Base-by-base conservation (phyloP, 1,284 basidiomycete genomes). In the Boletus holoroseus region DNA sequence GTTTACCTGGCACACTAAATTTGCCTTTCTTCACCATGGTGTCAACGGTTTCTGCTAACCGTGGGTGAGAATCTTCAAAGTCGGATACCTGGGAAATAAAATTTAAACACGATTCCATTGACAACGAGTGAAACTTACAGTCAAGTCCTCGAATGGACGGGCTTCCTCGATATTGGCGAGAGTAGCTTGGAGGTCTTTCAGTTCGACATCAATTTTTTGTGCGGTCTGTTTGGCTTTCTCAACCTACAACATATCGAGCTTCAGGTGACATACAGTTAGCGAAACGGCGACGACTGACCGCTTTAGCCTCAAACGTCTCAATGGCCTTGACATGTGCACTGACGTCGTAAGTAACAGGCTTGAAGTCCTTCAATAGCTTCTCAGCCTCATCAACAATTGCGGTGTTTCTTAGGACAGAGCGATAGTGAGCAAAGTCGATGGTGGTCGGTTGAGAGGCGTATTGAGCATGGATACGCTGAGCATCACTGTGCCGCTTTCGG, bases 11-110 rank as follows among this genome's bases (percentile, higher is more conserved):
- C 52, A 96, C 92, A 67, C 88, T 90, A 89, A 93, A 99, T 78
- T 98, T 98, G 73, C 96, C 96, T 79, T 99, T 96, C 82, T 91
- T 88, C 65, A 98, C 73, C 94, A 98, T 98, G 63, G 84, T 94
- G 77, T 98, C 93, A 61, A 97, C 91, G 43, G 91, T 85, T 73
- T 96, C 85, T 47, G 79, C 75, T 69, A 99, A 88, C 72, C 94
- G 91, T 43, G 96, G 96, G 71, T 94, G 88, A 45, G 96, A 95
- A 58, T 86, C 79, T 60, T 88, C 85, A 62, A 99, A 91, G 61
- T 99, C 96, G 63, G 89, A 85, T 57, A 85, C 77, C 91, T 94
- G 58, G 49, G 13, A 30, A 48, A 55, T 38, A 44, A 2, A 27
- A 28, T 35, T 39, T 44, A 43, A 20, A 50, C 9, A 46, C 35